Evolutionary conservation across 371 early-diverging fungal genomes (phyloP), one percentile per base, ranked within the genome.

Genomic region (Parasitella parasitica): DNA sequence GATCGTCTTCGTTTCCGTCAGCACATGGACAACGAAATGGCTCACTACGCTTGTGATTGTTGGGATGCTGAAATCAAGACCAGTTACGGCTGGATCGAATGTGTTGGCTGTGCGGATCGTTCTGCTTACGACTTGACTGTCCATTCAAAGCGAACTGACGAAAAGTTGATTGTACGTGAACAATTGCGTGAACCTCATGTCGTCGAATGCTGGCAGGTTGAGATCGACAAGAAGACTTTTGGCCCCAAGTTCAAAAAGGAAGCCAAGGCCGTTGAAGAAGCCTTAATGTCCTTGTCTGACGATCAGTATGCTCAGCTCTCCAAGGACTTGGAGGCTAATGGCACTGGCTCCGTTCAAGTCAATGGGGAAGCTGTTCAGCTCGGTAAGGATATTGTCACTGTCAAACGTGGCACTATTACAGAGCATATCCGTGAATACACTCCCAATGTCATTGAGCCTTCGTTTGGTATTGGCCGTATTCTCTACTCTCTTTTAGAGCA

Each of bases 1-100:
- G 89, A 89, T 24, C 83, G 90, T 34, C 81, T 99, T 32, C 92
- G 99, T 49, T 97, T 99, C 90, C 91, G 99, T 75, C 99, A 99
- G 81, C 99, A 99, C 78, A 93, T 99, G 92, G 82, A 86, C 48
- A 99, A 99, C 81, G 99, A 99, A 84, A 99, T 99, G 99, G 99
- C 99, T 30, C 99, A 99, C 84, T 99, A 99, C 75, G 99, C 99
- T 15, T 91, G 91, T 76, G 99, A 98, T 82, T 99, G 99, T 84
- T 98, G 97, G 97, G 98, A 98, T 77, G 97, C 97, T 54, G 98
- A 98, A 80, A 97, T 97, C 71, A 77, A 91, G 64, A 91, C 88
- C 66, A 90, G 90, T 69, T 93, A 91, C 63, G 99, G 99, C 57
- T 99, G 99, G 99, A 94, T 99, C 75, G 99, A 99, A 80, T 99